Conservation (phyloP, 2,329 filamentous ascomycete species). For the Arachnomyces sp. region DNA sequence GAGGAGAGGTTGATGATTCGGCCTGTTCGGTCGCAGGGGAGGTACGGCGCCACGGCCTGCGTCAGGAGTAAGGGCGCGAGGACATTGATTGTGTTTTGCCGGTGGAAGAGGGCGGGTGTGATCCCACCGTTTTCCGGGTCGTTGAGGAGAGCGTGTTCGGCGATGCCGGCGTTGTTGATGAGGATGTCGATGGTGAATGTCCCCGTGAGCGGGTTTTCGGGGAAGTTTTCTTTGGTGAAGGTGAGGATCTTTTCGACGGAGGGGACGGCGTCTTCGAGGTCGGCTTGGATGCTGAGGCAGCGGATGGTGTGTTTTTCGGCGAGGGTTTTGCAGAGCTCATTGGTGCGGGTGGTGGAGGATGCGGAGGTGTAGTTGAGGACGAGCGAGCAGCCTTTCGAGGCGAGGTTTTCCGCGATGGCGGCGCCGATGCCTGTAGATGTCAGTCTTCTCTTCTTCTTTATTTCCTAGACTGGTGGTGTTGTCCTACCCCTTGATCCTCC, state of each 20-base stretch:
- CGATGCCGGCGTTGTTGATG: slow-evolving; percentile 75
- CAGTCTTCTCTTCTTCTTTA: slow-evolving; percentile 4
- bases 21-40: slow-evolving; percentile 61
- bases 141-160: slow-evolving; percentile 50
- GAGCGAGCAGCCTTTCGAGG: slow-evolving; percentile 61
- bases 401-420: slow-evolving; percentile 62
- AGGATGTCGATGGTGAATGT: slow-evolving; percentile 71
- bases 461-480: not conserved
- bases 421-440: slow-evolving; percentile 61
- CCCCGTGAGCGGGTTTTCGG: slow-evolving; percentile 17
- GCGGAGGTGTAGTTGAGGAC: slow-evolving; percentile 66
- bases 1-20: slow-evolving; percentile 57
- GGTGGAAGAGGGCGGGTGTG: slow-evolving; percentile 57
- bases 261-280: slow-evolving; percentile 57
- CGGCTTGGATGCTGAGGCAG: slow-evolving; percentile 60
- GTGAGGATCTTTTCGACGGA: slow-evolving; percentile 51
- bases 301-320: slow-evolving; percentile 50
- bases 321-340: slow-evolving; percentile 51
- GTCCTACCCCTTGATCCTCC: slow-evolving; percentile 65
- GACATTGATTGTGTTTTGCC: slow-evolving; percentile 73
- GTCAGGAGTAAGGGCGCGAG: slow-evolving; percentile 71
- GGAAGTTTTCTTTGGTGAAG: slow-evolving; percentile 53
- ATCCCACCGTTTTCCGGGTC: slow-evolving; percentile 54
- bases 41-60: slow-evolving; percentile 62
- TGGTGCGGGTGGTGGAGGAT: slow-evolving; percentile 47